Conservation (phyloP, 345 rosid genomes). For the Linum tenue region DNA sequence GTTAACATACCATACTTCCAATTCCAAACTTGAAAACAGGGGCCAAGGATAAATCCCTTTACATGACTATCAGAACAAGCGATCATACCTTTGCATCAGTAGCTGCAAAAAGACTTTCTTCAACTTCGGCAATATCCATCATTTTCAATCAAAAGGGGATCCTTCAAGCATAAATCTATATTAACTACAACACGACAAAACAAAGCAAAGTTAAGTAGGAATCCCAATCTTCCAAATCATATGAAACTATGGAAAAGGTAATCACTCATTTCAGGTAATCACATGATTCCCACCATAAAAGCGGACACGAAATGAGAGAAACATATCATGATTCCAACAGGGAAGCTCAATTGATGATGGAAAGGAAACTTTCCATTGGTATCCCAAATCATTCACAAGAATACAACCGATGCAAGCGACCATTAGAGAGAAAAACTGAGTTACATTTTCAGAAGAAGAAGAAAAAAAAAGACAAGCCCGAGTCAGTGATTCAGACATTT, state of each 20-base stretch:
- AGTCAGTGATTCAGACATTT: constrained; percentile 25
- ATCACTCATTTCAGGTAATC: background rate
- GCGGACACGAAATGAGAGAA: too few species aligned
- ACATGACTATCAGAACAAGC: too few species aligned
- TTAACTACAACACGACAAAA: constrained; percentile 27
- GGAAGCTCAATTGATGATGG: background rate
- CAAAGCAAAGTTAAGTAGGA: constrained; percentile 3
- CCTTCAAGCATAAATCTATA: constrained; percentile 26
- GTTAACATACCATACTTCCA: background rate
- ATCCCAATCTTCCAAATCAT: constrained; percentile 4
- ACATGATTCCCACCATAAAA: too few species aligned
- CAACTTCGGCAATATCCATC: constrained; percentile 83
- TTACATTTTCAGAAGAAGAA: background rate
- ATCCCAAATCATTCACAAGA: background rate
- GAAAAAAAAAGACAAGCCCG: constrained; percentile 1
- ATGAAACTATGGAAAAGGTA: background rate
- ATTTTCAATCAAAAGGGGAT: constrained; percentile 27
- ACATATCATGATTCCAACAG: background rate
- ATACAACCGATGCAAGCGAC: background rate
- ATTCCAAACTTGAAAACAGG: background rate
- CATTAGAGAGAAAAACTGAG: background rate
- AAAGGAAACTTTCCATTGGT: too few species aligned
- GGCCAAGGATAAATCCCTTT: background rate
- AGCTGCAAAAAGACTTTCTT: constrained; percentile 82
- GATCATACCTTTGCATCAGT: constrained; percentile 87